Base-by-base conservation (phyloP, 2,329 filamentous ascomycete species). In the Colletotrichum sp. region DNA sequence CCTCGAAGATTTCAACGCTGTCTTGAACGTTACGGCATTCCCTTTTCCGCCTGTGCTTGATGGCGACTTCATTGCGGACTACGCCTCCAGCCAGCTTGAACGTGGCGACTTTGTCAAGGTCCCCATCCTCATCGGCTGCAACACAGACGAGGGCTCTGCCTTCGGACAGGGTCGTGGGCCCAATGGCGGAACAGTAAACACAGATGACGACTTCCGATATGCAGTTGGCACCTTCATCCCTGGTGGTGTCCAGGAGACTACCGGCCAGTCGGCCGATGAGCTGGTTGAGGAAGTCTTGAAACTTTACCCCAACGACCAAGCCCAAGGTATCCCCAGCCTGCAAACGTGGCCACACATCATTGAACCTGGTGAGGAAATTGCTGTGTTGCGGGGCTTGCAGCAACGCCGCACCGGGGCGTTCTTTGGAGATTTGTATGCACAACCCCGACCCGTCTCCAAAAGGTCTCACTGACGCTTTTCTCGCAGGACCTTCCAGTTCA, bases 121-220 rank as follows among this genome's bases (percentile, higher is more conserved):
- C 0, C 84, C 84, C 0, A 52, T 84, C 3, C 78, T 87, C 1
- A 81, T 84, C 32, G 85, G 85, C 7, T 77, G 82, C 12, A 87
- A 86, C 72, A 78, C 79, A 5, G 83, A 84, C 44, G 83, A 84
- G 71, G 83, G 83, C 13, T 67, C 79, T 3, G 75, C 78, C 3
- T 81, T 81, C 59, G 79, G 78, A 12, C 59, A 57, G 12, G 81
- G 73, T 44, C 80, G 39, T 55, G 80, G 76, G 2, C 75, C 75
- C 26, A 66, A 55, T 21, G 52, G 66, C 18, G 77, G 77, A 4
- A 77, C 75, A 6, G 76, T 83, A 26, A 77, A 83, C 57, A 81
- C 80, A 0, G 81, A 85, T 26, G 80, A 79, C 1, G 82, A 84
- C 10, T 79, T 84, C 75, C 68, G 67, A 13, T 73, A 68, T 36